phyloP scores from a whole-genome alignment of 1,284 basidiomycete genomes.

The Sporisorium scitamineum region DNA sequence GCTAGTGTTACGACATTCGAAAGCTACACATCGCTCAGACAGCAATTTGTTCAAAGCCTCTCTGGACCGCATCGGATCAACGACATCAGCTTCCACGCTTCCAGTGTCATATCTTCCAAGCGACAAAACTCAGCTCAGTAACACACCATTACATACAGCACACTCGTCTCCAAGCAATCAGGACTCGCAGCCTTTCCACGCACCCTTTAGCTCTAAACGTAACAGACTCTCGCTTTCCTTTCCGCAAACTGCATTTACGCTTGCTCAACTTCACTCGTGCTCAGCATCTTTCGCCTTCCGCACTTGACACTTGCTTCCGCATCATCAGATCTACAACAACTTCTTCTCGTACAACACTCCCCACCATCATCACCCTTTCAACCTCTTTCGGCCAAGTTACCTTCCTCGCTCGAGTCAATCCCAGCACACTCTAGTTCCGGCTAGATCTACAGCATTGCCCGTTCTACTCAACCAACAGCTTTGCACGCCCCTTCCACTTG shows the following conservation, averaged over 20 bases:
- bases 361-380: not conserved
- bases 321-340: not conserved
- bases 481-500: not conserved
- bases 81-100: not conserved
- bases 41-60: slow-evolving; percentile 1
- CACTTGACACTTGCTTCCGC: not conserved
- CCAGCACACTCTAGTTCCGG: not conserved
- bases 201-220: not conserved
- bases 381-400: not conserved
- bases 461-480: not conserved
- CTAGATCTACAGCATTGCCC: slow-evolving; percentile 3
- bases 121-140: not conserved
- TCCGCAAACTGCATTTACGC: slow-evolving; percentile 19
- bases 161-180: not conserved
- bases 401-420: not conserved
- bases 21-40: not conserved
- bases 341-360: not conserved
- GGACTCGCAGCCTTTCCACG: not conserved
- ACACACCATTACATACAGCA: not conserved
- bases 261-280: not conserved
- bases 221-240: not conserved
- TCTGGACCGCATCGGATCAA: slow-evolving; percentile 6
- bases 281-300: not conserved
- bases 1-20: not conserved
- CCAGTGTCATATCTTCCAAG: not conserved